Conservation (phyloP, 148 eudicot species). For the Cornus suecica region DNA sequence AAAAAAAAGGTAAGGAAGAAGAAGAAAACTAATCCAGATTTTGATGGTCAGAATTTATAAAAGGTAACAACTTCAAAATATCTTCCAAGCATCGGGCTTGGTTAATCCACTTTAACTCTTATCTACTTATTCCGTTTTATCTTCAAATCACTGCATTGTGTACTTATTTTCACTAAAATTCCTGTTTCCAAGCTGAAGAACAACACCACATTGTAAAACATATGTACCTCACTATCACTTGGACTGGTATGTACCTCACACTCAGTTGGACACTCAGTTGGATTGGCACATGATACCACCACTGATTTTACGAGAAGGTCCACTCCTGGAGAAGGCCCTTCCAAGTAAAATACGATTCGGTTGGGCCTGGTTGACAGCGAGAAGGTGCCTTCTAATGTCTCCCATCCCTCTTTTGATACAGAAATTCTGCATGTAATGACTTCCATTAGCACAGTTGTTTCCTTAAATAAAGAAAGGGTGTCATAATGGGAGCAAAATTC, state of each 20-base stretch:
- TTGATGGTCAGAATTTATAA: neutral
- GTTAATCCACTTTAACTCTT: neutral
- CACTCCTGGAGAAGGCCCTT: conserved; percentile 79
- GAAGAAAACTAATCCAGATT: neutral
- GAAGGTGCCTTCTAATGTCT: conserved; percentile 65
- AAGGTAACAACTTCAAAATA: neutral
- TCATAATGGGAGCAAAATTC: neutral
- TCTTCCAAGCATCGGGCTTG: neutral
- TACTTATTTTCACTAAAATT: neutral
- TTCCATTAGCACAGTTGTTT: neutral
- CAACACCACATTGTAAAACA: conserved; percentile 7
- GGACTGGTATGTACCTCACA: conserved; percentile 29
- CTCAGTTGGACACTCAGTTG: conserved; percentile 17
- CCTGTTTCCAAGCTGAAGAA: neutral
- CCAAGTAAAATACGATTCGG: conserved; percentile 61
- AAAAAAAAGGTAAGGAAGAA: neutral
- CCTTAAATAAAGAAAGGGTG: neutral
- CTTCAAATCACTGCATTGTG: neutral
- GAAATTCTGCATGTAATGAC: conserved; percentile 37
- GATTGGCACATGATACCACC: conserved; percentile 36
- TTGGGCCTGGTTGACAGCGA: conserved; percentile 44
- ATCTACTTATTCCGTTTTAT: neutral
- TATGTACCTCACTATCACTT: conserved; percentile 25
- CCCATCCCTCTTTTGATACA: conserved; percentile 52
- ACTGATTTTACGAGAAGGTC: conserved; percentile 71